Percentiles rank a stretch among this genome's conserved stretches.
Conservation (phyloP, 306 rosid genomes). For the Vigna reflexopilosa region DNA sequence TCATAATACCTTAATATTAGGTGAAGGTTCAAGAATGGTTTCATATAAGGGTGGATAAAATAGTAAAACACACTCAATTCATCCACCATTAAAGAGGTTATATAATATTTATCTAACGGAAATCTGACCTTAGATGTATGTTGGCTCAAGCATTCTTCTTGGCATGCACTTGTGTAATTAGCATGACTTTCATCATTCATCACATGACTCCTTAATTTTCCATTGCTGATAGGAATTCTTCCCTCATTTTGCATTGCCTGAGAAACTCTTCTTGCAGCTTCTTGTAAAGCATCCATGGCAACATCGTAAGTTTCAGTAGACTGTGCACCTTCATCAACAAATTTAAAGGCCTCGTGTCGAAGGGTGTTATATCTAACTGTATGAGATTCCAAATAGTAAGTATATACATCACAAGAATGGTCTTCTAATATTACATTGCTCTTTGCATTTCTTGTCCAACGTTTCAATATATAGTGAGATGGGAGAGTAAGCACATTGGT, state of each 20-base stretch:
- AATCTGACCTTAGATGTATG: conserved; percentile 79
- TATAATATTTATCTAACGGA: conserved; percentile 34
- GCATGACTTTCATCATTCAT: conserved; percentile 53
- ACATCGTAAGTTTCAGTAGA: conserved; percentile 69
- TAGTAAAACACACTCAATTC: conserved; percentile 30
- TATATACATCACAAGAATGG: conserved; percentile 71
- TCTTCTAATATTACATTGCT: conserved; percentile 90
- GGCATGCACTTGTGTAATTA: conserved; percentile 52
- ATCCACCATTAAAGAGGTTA: not conserved
- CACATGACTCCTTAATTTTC: conserved; percentile 61
- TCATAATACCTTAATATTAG: not conserved
- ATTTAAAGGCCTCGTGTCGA: conserved; percentile 84
- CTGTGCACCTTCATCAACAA: conserved; percentile 87
- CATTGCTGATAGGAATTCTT: conserved; percentile 62
- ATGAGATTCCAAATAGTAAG: conserved; percentile 94
- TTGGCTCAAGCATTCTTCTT: conserved; percentile 63
- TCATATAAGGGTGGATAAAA: conserved; percentile 39
- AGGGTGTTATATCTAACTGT: conserved; percentile 92
- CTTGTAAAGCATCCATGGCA: conserved; percentile 75
- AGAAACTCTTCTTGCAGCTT: conserved; percentile 76
- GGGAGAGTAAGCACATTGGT: conserved; percentile 98
- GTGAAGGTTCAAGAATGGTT: conserved; percentile 24
- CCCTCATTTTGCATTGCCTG: conserved; percentile 62
- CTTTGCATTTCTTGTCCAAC: conserved; percentile 99
- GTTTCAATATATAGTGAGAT: conserved; percentile 87